phyloP scores from a whole-genome alignment of 768 basidiomycete genomes.

The Agaricus sinodeliciosus region DNA sequence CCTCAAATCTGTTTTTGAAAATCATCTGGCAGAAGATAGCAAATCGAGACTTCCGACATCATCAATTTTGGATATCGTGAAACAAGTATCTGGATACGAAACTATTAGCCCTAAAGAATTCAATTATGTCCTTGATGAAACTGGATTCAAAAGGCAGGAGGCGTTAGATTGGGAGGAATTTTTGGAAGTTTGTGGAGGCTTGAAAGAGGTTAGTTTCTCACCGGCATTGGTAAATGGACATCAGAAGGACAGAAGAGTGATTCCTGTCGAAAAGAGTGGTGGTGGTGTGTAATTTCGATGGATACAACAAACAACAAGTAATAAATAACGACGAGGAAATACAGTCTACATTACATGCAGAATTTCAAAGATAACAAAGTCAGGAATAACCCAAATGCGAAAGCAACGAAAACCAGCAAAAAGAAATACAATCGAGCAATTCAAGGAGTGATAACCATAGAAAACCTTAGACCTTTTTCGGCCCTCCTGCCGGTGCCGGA shows the following conservation, averaged over 20 bases:
- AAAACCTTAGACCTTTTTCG: background rate
- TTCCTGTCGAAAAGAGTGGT: constrained; percentile 51
- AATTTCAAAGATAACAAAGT: no score
- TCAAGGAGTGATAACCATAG: background rate
- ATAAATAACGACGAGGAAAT: background rate
- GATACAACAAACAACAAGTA: background rate
- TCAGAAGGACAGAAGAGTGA: constrained; percentile 25
- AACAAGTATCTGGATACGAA: constrained; percentile 50
- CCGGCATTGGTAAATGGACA: constrained; percentile 17
- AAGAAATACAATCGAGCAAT: background rate
- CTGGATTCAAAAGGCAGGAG: constrained; percentile 52
- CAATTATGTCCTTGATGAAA: constrained; percentile 69
- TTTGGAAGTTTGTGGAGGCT: constrained; percentile 75
- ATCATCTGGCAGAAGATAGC: constrained; percentile 17
- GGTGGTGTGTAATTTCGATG: constrained; percentile 35
- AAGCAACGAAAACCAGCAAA: background rate
- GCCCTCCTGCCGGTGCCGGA: background rate
- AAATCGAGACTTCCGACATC: constrained; percentile 24
- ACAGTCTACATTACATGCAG: background rate
- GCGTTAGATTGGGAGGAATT: constrained; percentile 80
- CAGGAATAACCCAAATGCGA: no score
- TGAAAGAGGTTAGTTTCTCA: constrained; percentile 58
- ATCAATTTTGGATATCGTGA: constrained; percentile 36
- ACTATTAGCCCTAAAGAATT: constrained; percentile 55
- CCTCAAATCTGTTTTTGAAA: constrained; percentile 32